A percentile compares a stretch with the other conserved stretches of the same genome.
Evolutionary conservation across 176 grass and related monocot species (phyloP).

Genomic region (Aegilops longissima): DNA sequence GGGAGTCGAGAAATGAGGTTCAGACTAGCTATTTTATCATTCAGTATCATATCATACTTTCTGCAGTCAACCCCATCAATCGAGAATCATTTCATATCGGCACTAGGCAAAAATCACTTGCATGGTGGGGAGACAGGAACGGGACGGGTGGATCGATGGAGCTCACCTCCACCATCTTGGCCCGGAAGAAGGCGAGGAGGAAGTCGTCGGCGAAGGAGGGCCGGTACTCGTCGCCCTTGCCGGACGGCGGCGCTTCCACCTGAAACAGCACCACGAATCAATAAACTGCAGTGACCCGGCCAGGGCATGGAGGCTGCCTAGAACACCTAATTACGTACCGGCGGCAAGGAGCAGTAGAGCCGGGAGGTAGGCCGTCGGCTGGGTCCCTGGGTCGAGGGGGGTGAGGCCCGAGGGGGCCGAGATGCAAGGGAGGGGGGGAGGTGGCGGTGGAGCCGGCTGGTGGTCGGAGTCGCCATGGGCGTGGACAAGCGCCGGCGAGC

Average conservation of each 20-base stretch:
- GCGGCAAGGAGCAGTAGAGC: slow-evolving; percentile 31
- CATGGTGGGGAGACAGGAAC: background rate
- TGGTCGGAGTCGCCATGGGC: slow-evolving; percentile 19
- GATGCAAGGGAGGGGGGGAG: background rate
- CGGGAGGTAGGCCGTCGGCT: background rate
- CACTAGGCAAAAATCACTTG: background rate
- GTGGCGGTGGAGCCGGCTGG: background rate
- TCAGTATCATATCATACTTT: background rate
- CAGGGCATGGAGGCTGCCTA: background rate
- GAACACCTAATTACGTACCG: slow-evolving; percentile 24
- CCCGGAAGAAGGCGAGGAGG: slow-evolving; percentile 41
- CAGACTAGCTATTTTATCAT: background rate
- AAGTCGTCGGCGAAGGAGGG: slow-evolving; percentile 41
- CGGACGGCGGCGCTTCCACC: slow-evolving; percentile 1
- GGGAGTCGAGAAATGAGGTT: background rate
- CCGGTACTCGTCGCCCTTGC: slow-evolving; percentile 1
- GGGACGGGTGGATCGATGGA: background rate
- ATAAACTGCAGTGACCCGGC: background rate
- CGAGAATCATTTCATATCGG: background rate
- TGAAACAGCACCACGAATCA: background rate
- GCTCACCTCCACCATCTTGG: slow-evolving; percentile 61
- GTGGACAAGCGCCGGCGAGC: background rate
- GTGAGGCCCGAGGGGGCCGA: no score
- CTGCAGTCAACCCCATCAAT: background rate
- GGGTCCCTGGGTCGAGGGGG: background rate